phyloP scores from a whole-genome alignment of 805 yeast genomes.

The Metschnikowia rubicola region DNA sequence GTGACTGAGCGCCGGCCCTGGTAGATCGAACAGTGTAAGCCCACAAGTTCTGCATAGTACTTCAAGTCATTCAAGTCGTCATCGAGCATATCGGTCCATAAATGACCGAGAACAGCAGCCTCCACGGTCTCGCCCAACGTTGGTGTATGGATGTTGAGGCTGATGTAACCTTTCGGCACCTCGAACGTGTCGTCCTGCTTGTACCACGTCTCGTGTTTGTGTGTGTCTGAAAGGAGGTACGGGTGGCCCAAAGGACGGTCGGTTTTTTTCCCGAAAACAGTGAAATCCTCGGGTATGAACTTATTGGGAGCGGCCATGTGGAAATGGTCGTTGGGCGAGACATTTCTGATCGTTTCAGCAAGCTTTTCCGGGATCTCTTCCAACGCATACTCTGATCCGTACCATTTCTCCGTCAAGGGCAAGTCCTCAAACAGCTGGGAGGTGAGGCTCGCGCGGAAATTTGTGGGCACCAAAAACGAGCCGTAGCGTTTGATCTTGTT shows the following conservation, averaged over 20 bases:
- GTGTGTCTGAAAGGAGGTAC: constrained; percentile 49
- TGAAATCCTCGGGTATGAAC: constrained; percentile 78
- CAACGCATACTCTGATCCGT: constrained; percentile 75
- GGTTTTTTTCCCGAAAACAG: constrained; percentile 44
- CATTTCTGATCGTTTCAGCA: constrained; percentile 25
- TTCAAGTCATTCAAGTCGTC: constrained; percentile 74
- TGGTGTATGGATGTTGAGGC: constrained; percentile 63
- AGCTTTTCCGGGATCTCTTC: constrained; percentile 43
- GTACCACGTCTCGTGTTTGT: constrained; percentile 68
- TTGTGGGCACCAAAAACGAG: constrained; percentile 49
- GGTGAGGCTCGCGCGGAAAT: constrained; percentile 59
- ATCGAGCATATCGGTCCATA: constrained; percentile 67
- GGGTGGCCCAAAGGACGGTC: constrained; percentile 52
- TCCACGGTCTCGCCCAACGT: constrained; percentile 56
- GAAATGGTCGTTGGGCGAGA: constrained; percentile 31
- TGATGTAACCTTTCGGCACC: constrained; percentile 80
- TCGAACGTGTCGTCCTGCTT: constrained; percentile 86
- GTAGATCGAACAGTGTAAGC: constrained; percentile 55
- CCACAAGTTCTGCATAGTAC: constrained; percentile 83
- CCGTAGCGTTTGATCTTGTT: constrained; percentile 49
- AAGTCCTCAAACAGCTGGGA: constrained; percentile 45
- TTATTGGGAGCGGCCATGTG: constrained; percentile 71
- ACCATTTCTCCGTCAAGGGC: constrained; percentile 70
- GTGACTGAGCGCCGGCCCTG: constrained; percentile 65
- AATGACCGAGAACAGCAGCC: constrained; percentile 52